Base-by-base conservation (phyloP, 306 rosid genomes). In the Glycine latifolia region DNA sequence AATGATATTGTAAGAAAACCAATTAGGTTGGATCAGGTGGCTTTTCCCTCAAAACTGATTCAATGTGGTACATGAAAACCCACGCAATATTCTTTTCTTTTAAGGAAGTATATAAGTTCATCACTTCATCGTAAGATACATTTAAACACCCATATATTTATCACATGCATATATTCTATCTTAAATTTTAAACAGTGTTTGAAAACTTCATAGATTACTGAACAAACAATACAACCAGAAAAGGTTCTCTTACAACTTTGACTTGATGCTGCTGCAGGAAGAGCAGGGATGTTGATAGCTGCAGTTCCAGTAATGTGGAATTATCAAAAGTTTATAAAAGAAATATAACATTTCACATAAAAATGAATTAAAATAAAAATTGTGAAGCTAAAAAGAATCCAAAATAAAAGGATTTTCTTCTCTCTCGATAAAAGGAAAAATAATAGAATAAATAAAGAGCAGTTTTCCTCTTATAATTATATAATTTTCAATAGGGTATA, bases 251-350 rank as follows among this genome's bases (percentile, higher is more conserved):
- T 89, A 95, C 99, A 86, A 48, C 13, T 89, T 86, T 88, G 91
- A 76, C 90, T 84, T 52, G 94, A 85, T 76, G 99, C 94, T 67
- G 96, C 99, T 0, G 97, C 99, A 62, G 99, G 99, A 85, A 95
- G 99, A 31, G 99, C 98, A 59, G 99, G 99, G 78, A 95, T 93
- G 86, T 88, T 93, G 84, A 95, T 87, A 80, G 91, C 97, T 93
- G 97, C 83, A 84, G 79, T 81, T 39, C 7, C 83, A 67, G 74
- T 37, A 81, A 31, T 55, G 73, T 54, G 58, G 67, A 77, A 54
- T 81, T 75, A 80, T 67, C 33, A 85, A 33, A 67, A 55, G 43
- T 39, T 53, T 7, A 37, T 17, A 66, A 39, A 81, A 46, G 62
- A 26, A 54, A 71, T 43, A 61, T 13, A 75, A 70, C 9, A 72